These are phyloP conservation scores for Amyloporia xantha DNA, from an alignment of 768 basidiomycete genomes.

Conservation along the genomic window DNA sequence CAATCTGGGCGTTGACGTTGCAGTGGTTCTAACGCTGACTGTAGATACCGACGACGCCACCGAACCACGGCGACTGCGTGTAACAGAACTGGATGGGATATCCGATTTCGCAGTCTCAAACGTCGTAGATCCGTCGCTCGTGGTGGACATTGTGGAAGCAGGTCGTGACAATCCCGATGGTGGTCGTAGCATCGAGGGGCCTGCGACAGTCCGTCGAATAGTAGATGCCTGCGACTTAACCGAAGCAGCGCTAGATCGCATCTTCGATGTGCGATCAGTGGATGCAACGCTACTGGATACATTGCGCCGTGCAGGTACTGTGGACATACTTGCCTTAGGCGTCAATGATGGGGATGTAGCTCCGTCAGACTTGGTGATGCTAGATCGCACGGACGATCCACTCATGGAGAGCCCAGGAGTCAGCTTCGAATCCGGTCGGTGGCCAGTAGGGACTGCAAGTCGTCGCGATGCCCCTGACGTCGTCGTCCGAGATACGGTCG, in stretches of 20 bases:
- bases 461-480: constrained; percentile 22
- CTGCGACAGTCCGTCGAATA: constrained; percentile 25
- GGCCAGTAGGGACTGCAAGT: constrained; percentile 15
- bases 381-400: constrained; percentile 13
- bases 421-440: constrained; percentile 63
- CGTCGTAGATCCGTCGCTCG: constrained; percentile 34
- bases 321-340: constrained; percentile 12
- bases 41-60: constrained; percentile 27
- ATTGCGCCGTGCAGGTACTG: constrained; percentile 2
- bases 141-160: constrained; percentile 27
- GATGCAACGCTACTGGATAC: constrained; percentile 1
- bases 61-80: constrained; percentile 25
- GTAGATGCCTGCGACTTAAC: constrained; percentile 33
- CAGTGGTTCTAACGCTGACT: constrained; percentile 24
- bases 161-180: constrained; percentile 21
- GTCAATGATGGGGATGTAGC: constrained; percentile 9
- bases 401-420: constrained; percentile 38
- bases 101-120: constrained; percentile 42
- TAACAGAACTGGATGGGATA: constrained; percentile 27
- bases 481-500: constrained; percentile 26
- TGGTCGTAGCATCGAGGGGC: constrained; percentile 21
- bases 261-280: background rate
- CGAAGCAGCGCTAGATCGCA: constrained; percentile 21
- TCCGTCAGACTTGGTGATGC: constrained; percentile 9
- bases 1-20: constrained; percentile 14